A percentile compares a stretch with the other conserved stretches of the same genome.
Evolutionary conservation across 1,139 yeast genomes (phyloP).

Genomic region (Lodderomyces oxycetoniae): DNA sequence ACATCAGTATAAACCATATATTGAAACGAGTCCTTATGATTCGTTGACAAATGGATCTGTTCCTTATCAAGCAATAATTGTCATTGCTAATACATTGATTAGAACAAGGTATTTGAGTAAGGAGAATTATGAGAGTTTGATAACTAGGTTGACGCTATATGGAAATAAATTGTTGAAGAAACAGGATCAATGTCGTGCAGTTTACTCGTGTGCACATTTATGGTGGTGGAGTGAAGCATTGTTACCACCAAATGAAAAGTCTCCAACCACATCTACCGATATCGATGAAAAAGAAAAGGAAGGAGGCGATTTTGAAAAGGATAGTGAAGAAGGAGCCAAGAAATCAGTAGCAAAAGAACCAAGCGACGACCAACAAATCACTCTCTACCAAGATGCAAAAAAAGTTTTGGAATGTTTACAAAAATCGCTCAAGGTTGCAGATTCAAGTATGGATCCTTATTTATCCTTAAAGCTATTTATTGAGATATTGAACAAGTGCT

Average conservation of each 20-base stretch:
- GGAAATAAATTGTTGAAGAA: slow-evolving; percentile 86
- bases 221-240: slow-evolving; percentile 82
- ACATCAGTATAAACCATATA: slow-evolving; percentile 16
- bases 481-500: slow-evolving; percentile 80
- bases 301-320: slow-evolving; percentile 11
- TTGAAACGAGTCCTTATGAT: slow-evolving; percentile 31
- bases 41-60: slow-evolving; percentile 30
- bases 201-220: slow-evolving; percentile 79
- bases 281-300: slow-evolving; percentile 24
- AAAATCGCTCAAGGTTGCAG: slow-evolving; percentile 82
- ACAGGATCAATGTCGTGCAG: slow-evolving; percentile 92
- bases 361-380: not conserved
- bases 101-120: slow-evolving; percentile 51
- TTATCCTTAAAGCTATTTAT: slow-evolving; percentile 78
- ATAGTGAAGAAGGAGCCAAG: slow-evolving; percentile 12
- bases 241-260: slow-evolving; percentile 19
- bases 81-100: slow-evolving; percentile 61
- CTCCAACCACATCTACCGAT: slow-evolving; percentile 34
- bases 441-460: slow-evolving; percentile 83
- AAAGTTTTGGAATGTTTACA: slow-evolving; percentile 47
- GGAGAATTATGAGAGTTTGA: slow-evolving; percentile 73
- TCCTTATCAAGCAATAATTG: slow-evolving; percentile 35
- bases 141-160: slow-evolving; percentile 79
- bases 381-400: slow-evolving; percentile 34
- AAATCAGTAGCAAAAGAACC: slow-evolving; percentile 5